Percentiles rank a stretch among this genome's conserved stretches.
Conservation (phyloP, 352 stramenopile genomes). For the Elongisporangium prolatum region DNA sequence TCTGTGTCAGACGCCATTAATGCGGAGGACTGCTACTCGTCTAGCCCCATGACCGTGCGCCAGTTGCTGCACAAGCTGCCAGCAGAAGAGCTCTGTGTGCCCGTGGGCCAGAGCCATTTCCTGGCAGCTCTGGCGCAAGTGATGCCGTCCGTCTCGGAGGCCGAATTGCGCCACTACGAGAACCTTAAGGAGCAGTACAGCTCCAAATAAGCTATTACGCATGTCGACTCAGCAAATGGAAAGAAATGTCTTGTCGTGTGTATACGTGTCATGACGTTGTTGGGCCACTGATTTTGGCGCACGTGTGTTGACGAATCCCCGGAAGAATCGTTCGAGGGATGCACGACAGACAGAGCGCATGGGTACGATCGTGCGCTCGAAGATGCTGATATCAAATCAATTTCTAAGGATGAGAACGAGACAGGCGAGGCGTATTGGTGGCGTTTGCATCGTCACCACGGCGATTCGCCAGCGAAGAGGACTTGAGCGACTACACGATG, state of each 20-base stretch:
- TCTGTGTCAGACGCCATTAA: slow-evolving; percentile 52
- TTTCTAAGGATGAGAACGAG: background rate
- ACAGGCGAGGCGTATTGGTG: background rate
- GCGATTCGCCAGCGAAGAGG: background rate
- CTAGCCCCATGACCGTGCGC: slow-evolving; percentile 59
- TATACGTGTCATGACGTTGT: background rate
- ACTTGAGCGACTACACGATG: background rate
- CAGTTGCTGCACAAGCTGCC: slow-evolving; percentile 61
- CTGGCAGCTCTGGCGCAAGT: slow-evolving; percentile 47
- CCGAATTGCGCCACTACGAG: slow-evolving; percentile 87
- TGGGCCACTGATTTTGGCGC: background rate
- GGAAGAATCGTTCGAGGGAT: background rate
- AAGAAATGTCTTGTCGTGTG: background rate
- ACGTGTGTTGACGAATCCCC: background rate
- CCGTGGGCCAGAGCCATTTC: slow-evolving; percentile 55
- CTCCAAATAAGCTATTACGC: slow-evolving; percentile 28
- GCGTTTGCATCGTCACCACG: background rate
- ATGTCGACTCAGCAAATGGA: background rate
- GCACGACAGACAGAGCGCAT: background rate
- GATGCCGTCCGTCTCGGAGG: slow-evolving; percentile 79
- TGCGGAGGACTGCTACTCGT: slow-evolving; percentile 76
- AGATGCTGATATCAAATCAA: background rate
- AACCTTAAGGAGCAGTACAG: slow-evolving; percentile 84
- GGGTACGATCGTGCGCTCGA: too few species aligned
- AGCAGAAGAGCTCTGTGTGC: slow-evolving; percentile 55